phyloP scores from a whole-genome alignment of 108 stramenopile genomes.

The Cyclostephanos invisitatus region DNA sequence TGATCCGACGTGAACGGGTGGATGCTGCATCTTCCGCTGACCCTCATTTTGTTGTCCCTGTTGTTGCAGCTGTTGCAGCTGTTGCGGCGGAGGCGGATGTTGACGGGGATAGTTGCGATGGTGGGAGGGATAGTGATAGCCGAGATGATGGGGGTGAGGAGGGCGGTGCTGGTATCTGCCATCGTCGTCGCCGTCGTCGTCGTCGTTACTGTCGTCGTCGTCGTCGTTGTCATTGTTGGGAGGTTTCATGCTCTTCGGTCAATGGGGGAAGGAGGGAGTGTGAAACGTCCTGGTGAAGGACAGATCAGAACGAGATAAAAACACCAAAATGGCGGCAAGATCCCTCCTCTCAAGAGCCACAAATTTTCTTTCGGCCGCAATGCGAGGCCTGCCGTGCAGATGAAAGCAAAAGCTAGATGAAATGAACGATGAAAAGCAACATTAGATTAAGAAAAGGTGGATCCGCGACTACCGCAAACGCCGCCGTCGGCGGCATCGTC shows the following conservation, averaged over 20 bases:
- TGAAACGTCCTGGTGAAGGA: not conserved
- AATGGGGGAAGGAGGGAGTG: conserved; percentile 7
- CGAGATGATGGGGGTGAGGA: conserved; percentile 7
- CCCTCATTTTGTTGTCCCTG: too few species aligned
- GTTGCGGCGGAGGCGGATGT: conserved; percentile 8
- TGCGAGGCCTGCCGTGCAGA: too few species aligned
- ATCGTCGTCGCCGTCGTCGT: conserved; percentile 2
- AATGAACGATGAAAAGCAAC: conserved; percentile 7
- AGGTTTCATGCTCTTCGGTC: conserved; percentile 4
- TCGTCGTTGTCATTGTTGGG: not conserved
- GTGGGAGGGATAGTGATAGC: conserved; percentile 13
- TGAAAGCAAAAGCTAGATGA: too few species aligned
- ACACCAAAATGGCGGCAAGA: too few species aligned
- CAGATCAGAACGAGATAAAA: too few species aligned
- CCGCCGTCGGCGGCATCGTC: conserved; percentile 27
- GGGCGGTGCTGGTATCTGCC: conserved; percentile 12
- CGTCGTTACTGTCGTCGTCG: not conserved
- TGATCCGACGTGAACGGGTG: not conserved
- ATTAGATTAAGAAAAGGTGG: conserved; percentile 1
- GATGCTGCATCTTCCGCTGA: too few species aligned
- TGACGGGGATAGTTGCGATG: conserved; percentile 11
- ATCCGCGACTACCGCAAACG: not conserved
- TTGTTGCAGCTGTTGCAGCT: conserved; percentile 14
- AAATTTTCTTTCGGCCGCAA: too few species aligned
- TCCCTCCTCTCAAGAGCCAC: not conserved